A percentile compares a stretch with the other conserved stretches of the same genome.
Evolutionary conservation across 2,329 filamentous ascomycete species (phyloP).

Genomic region (Rhynchosporium graminicola): DNA sequence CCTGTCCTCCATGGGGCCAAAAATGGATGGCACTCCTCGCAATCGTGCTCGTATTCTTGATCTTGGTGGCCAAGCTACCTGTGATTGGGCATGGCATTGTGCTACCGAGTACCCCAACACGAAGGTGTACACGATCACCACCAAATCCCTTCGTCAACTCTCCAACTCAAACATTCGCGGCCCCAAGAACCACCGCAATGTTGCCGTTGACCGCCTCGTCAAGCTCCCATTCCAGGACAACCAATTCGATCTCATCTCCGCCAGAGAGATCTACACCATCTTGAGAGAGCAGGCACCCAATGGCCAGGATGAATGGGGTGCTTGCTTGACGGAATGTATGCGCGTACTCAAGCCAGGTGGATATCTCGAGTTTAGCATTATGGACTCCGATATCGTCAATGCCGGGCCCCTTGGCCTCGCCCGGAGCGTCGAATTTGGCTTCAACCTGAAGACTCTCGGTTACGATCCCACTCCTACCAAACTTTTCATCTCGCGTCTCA

Average conservation of each 20-base stretch:
- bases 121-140: slow-evolving; percentile 85
- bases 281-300: slow-evolving; percentile 73
- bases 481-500: slow-evolving; percentile 73
- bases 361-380: slow-evolving; percentile 84
- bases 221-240: slow-evolving; percentile 81
- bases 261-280: slow-evolving; percentile 80
- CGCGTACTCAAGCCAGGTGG: slow-evolving; percentile 88
- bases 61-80: slow-evolving; percentile 79
- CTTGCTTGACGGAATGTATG: slow-evolving; percentile 81
- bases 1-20: slow-evolving; percentile 51
- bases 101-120: slow-evolving; percentile 82
- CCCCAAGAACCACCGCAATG: slow-evolving; percentile 82
- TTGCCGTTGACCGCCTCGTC: slow-evolving; percentile 75
- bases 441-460: slow-evolving; percentile 82
- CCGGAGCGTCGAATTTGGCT: slow-evolving; percentile 88
- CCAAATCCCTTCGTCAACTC: slow-evolving; percentile 67
- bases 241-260: slow-evolving; percentile 90
- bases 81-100: slow-evolving; percentile 95
- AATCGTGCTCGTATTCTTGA: slow-evolving; percentile 74
- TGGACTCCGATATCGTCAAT: slow-evolving; percentile 89
- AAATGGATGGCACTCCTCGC: slow-evolving; percentile 47
- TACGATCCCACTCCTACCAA: slow-evolving; percentile 87
- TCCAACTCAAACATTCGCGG: slow-evolving; percentile 77
- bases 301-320: slow-evolving; percentile 81
- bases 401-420: slow-evolving; percentile 77